Evolutionary conservation across 2,329 filamentous ascomycete species (phyloP).

Genomic region (Colletotrichum sp.): DNA sequence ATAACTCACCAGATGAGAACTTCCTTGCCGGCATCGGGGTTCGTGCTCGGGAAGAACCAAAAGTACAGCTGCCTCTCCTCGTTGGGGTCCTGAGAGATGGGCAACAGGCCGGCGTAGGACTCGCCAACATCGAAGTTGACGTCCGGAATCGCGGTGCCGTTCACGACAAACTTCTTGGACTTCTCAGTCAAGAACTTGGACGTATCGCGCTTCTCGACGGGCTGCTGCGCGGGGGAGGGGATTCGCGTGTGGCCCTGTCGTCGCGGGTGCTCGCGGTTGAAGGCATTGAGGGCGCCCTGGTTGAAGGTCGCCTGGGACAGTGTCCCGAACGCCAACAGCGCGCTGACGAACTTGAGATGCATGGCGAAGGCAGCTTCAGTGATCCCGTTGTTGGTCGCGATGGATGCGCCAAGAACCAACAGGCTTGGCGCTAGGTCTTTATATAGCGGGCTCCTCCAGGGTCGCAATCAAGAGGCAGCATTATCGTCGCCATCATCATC

Average conservation of each 20-base stretch:
- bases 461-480: not conserved
- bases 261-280: not conserved
- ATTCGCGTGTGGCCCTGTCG: not conserved
- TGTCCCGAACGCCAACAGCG: not conserved
- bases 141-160: slow-evolving; percentile 70
- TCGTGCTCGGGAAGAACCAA: slow-evolving; percentile 69
- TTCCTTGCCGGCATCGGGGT: slow-evolving; percentile 57
- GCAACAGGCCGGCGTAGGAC: slow-evolving; percentile 67
- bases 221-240: not conserved
- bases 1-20: slow-evolving; percentile 60
- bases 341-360: not conserved
- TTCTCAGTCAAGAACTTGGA: not conserved
- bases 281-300: not conserved
- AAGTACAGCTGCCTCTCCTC: slow-evolving; percentile 63
- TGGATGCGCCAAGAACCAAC: not conserved
- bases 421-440: not conserved
- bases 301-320: slow-evolving; percentile 5
- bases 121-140: slow-evolving; percentile 73
- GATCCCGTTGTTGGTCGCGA: not conserved
- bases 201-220: not conserved
- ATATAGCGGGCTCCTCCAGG: not conserved
- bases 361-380: not conserved
- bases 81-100: slow-evolving; percentile 54
- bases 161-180: slow-evolving; percentile 58
- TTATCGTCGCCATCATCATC: not conserved